Evolutionary conservation across 1,284 basidiomycete species (phyloP).

Genomic region (Rhodotorula sp.): DNA sequence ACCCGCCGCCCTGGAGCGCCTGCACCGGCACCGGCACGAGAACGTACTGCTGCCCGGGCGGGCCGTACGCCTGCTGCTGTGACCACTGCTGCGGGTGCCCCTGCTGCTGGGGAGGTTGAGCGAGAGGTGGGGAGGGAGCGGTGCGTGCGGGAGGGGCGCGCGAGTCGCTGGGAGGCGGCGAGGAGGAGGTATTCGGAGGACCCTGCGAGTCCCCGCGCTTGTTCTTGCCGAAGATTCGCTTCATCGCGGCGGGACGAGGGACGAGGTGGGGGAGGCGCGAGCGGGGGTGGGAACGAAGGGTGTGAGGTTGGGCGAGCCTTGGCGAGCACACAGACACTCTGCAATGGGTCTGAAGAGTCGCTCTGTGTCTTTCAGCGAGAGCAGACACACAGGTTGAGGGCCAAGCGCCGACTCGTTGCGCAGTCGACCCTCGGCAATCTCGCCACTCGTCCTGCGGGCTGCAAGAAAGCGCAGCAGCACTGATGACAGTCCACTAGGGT

Average conservation of each 20-base stretch:
- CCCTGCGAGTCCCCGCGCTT: not conserved
- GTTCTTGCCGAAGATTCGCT: slow-evolving; percentile 30
- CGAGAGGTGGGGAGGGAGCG: not conserved
- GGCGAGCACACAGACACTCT: not conserved
- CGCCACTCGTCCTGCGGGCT: not conserved
- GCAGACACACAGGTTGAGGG: not conserved
- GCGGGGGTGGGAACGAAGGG: too few relatives aligned
- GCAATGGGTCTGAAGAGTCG: not conserved
- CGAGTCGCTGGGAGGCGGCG: not conserved
- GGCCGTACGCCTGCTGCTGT: slow-evolving; percentile 2
- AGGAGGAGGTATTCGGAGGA: not conserved
- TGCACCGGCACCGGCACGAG: not conserved
- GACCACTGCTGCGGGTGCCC: not conserved
- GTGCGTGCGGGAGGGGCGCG: not conserved
- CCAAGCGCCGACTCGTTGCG: not conserved
- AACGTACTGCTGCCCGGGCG: slow-evolving; percentile 1
- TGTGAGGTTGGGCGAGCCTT: not conserved
- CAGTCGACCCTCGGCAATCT: not conserved
- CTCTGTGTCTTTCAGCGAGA: not conserved
- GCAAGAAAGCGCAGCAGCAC: not conserved
- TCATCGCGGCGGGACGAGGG: slow-evolving; percentile 13
- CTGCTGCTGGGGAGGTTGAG: not conserved
- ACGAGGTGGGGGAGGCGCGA: not conserved
- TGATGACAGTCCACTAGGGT: not conserved
- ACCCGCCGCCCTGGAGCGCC: not conserved